Evolutionary conservation across 768 basidiomycete genomes (phyloP), one percentile per base, ranked within the genome.

Genomic region (Chiua virens): DNA sequence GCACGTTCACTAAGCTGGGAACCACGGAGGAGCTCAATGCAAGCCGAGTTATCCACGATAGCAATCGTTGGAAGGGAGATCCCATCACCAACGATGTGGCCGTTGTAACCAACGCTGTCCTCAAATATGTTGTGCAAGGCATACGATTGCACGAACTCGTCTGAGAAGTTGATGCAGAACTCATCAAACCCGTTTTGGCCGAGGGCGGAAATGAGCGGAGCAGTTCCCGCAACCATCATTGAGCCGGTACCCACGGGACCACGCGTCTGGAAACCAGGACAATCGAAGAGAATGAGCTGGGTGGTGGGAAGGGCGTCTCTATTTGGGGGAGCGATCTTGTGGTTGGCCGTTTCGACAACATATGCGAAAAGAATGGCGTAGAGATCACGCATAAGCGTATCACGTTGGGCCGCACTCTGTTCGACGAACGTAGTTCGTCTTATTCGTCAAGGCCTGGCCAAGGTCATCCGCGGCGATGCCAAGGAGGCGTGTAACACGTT

Each of bases 131-230:
- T 77, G n/a, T 85, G 82, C 10, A 83, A 65, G 42, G 89, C 71
- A 60, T 87, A 92, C 3, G 89, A 90, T 45, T 95, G 89, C 1
- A 93, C 58, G 42, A 92, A 59, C 64, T 96, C 93, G 65, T 93
- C 87, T 1, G 82, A 70, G 61, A 93, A 94, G 71, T 96, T 95
- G 75, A 89, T 83, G 60, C 78, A 82, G 61, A 95, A 93, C 60
- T 94, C 92, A 60, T 92, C 86, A 61, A 93, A 91, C 3, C 79
- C 78, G 57, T 92, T 93, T 55, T 86, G 84, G 7, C 90, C 92
- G 53, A 88, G 81, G 0, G 86, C 82, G 14, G 86, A 79, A 46
- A 93, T 74, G 35, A 94, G 80, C 0, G 92, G 89, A 1, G 80
- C 75, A 1, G 67, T 67, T 1, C 82, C 85, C 0, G 81, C 71